Evolutionary conservation across 306 rosid genomes (phyloP).

Genomic region (Luffa acutangula): DNA sequence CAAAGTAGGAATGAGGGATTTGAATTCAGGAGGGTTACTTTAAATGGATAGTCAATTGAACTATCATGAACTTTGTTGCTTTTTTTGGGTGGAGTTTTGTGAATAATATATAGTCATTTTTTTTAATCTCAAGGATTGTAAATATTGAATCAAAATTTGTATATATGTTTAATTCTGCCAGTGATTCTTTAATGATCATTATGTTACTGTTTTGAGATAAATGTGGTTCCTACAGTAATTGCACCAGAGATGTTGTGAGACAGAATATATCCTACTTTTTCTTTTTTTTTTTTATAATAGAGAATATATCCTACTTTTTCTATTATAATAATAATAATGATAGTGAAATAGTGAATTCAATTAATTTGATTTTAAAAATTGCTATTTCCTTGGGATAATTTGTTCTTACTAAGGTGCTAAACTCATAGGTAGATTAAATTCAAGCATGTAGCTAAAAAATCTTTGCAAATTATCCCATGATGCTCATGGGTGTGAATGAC

Average conservation of each 20-base stretch:
- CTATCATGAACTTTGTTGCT: neutral
- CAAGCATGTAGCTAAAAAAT: too few species aligned
- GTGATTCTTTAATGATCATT: neutral
- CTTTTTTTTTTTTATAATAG: too few species aligned
- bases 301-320: too few species aligned
- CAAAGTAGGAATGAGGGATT: neutral
- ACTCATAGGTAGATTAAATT: too few species aligned
- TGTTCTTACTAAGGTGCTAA: too few species aligned
- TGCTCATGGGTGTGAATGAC: too few species aligned
- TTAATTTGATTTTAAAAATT: too few species aligned
- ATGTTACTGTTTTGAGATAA: neutral
- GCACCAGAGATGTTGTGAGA: neutral
- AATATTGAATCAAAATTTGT: neutral
- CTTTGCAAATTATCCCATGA: too few species aligned
- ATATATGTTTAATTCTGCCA: neutral
- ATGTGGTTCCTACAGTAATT: neutral
- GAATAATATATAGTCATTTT: neutral
- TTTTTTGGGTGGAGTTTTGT: neutral
- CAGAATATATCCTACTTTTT: too few species aligned
- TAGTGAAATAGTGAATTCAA: too few species aligned
- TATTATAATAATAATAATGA: too few species aligned
- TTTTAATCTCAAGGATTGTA: neutral
- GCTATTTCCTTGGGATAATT: too few species aligned
- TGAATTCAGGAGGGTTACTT: neutral
- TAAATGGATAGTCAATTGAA: neutral